Conservation (phyloP, 2,329 filamentous ascomycete genomes). For the Colletotrichum sp. region DNA sequence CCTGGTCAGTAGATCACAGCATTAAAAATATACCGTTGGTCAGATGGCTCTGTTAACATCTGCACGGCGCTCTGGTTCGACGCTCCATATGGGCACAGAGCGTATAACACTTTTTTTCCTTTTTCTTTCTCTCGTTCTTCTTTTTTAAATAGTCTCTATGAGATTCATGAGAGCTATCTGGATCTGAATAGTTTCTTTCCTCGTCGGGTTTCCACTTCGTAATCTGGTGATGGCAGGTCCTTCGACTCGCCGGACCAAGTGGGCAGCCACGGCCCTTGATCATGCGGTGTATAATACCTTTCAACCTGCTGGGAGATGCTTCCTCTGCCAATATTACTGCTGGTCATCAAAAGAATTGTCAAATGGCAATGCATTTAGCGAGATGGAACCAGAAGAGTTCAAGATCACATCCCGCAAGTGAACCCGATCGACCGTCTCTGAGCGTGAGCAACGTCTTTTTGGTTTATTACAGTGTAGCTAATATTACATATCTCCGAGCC, state of each 20-base stretch:
- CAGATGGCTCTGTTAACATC: background rate
- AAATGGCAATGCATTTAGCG: background rate
- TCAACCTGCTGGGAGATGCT: background rate
- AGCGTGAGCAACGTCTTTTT: background rate
- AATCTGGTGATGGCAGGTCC: background rate
- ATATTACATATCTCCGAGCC: conserved; percentile 7
- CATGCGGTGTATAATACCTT: background rate
- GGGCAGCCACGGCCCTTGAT: background rate
- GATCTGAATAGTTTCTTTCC: background rate
- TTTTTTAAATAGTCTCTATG: background rate
- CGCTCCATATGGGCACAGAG: background rate
- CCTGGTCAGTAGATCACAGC: background rate
- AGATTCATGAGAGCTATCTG: too few relatives aligned
- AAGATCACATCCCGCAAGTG: background rate
- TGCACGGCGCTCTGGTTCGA: background rate
- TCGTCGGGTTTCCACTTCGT: background rate
- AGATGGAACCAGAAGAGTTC: background rate
- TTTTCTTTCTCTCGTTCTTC: background rate
- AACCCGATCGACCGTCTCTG: background rate
- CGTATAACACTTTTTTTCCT: background rate
- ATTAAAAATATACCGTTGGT: background rate
- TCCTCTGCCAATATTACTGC: background rate
- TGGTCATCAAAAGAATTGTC: background rate
- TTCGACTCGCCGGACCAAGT: background rate
- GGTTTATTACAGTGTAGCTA: background rate